Evolutionary conservation across 1,284 basidiomycete genomes (phyloP), one percentile per base, ranked within the genome.

Genomic region (Acaromyces ingoldii): DNA sequence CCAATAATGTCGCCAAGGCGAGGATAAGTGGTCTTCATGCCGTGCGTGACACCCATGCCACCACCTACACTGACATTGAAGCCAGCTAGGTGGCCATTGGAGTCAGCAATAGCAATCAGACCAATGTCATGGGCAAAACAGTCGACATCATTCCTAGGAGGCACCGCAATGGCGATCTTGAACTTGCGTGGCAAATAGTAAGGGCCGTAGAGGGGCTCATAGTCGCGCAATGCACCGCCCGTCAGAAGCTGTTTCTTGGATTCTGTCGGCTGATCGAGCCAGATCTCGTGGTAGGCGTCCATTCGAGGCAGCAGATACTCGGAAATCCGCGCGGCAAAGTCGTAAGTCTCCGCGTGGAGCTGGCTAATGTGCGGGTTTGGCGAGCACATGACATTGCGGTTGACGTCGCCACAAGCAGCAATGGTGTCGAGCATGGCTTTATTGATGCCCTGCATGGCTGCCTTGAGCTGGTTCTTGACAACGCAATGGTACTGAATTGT

Each of bases 401-500:
- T 98, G 50, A 98, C 95, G 76, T 99, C 93, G 76, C 93, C 95
- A 70, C 95, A 98, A 25, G 95, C 93, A 42, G 93, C 93, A 58
- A 98, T 85, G 4, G 95, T 98, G 78, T 98, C 95, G 57, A 99
- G 81, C 67, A 96, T 76, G 28, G 82, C 85, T 55, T 86, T 82
- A 79, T 98, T 99, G 77, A 98, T 97, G 53, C 86, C 89, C 79
- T 95, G 91, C 74, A 99, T 97, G 19, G 91, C 88, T 36, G 87
- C 85, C 80, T 98, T 98, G 76, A 98, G 79, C 77, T 98, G 89
- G 62, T 83, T 83, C 82, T 99, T 99, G 80, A 98, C 87, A 65
- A 99, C 87, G 58, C 93, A 93, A 78, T 99, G 93, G 83, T 96
- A 98, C 79, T 99, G 93, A 85, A 97, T 97, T n/a, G 95, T 98